A percentile compares a stretch with the other conserved stretches of the same genome.
Evolutionary conservation across 495 filamentous ascomycete species (phyloP).

Genomic region (Cetradonia linearis): DNA sequence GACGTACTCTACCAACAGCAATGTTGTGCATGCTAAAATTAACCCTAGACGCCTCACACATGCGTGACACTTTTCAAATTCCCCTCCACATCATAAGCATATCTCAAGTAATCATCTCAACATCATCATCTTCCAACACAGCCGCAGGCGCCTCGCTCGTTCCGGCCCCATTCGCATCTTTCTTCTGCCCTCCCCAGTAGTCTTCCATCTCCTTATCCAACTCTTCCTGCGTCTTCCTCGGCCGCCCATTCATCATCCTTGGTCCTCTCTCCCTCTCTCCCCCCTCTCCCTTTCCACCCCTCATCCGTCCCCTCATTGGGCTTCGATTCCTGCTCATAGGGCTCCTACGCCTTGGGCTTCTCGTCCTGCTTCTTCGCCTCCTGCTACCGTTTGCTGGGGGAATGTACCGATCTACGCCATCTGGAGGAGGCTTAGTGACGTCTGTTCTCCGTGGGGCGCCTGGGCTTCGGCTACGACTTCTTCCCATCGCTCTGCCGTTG

Average conservation of each 20-base stretch:
- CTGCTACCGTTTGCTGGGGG: slow-evolving; percentile 36
- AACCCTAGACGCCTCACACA: neutral
- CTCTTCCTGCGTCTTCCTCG: slow-evolving; percentile 84
- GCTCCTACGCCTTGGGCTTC: slow-evolving; percentile 27
- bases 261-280: slow-evolving; percentile 30
- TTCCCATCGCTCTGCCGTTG: slow-evolving; percentile 25
- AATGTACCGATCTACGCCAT: slow-evolving; percentile 76
- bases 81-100: neutral
- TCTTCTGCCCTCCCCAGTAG: slow-evolving; percentile 56
- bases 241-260: slow-evolving; percentile 44
- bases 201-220: slow-evolving; percentile 94
- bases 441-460: slow-evolving; percentile 47
- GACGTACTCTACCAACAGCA: neutral
- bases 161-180: slow-evolving; percentile 25
- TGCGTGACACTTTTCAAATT: neutral
- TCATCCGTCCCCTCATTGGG: slow-evolving; percentile 17
- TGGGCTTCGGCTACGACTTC: slow-evolving; percentile 37
- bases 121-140: slow-evolving; percentile 43
- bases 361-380: slow-evolving; percentile 43
- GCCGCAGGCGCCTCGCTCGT: slow-evolving; percentile 19
- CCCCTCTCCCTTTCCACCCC: slow-evolving; percentile 11
- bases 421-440: slow-evolving; percentile 56
- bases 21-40: neutral
- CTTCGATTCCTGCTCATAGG: slow-evolving; percentile 39
- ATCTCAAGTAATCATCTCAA: slow-evolving; percentile 37